These are phyloP conservation scores for Gynostemma pentaphyllum DNA, from an alignment of 306 rosid species.

Conservation along the genomic window DNA sequence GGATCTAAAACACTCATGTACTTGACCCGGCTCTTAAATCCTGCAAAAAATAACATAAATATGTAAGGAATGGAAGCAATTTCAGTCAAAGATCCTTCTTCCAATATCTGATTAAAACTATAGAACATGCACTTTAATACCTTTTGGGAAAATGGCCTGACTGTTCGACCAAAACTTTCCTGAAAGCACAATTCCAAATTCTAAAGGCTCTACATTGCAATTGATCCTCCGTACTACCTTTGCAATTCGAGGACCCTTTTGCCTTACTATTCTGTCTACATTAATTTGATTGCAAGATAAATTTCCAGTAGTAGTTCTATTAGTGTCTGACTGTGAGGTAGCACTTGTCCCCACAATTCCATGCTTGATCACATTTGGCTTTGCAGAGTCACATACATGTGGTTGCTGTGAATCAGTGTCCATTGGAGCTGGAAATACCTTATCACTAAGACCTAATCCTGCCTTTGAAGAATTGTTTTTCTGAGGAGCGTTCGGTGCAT, in stretches of 20 bases:
- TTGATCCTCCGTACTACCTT: constrained; percentile 90
- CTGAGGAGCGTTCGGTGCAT: not conserved
- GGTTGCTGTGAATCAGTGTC: constrained; percentile 21
- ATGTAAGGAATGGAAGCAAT: constrained; percentile 14
- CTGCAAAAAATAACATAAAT: constrained; percentile 43
- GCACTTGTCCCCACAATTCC: constrained; percentile 35
- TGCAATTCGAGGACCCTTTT: constrained; percentile 96
- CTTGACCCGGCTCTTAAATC: constrained; percentile 82
- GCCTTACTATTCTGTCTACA: constrained; percentile 49
- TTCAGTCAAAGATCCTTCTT: not conserved
- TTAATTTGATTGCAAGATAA: constrained; percentile 43
- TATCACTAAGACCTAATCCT: constrained; percentile 21
- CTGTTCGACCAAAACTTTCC: constrained; percentile 89
- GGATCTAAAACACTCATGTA: constrained; percentile 78
- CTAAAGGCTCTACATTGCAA: constrained; percentile 89
- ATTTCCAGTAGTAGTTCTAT: constrained; percentile 36
- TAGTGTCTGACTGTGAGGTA: constrained; percentile 35
- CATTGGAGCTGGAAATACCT: constrained; percentile 18
- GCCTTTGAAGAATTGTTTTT: constrained; percentile 17
- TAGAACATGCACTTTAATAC: constrained; percentile 21
- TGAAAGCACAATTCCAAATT: constrained; percentile 73
- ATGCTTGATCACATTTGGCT: constrained; percentile 34
- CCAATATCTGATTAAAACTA: not conserved
- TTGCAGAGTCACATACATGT: constrained; percentile 32
- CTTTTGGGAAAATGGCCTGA: constrained; percentile 89